phyloP scores from a whole-genome alignment of 129 eudicot species.

The Solidago caesia region DNA sequence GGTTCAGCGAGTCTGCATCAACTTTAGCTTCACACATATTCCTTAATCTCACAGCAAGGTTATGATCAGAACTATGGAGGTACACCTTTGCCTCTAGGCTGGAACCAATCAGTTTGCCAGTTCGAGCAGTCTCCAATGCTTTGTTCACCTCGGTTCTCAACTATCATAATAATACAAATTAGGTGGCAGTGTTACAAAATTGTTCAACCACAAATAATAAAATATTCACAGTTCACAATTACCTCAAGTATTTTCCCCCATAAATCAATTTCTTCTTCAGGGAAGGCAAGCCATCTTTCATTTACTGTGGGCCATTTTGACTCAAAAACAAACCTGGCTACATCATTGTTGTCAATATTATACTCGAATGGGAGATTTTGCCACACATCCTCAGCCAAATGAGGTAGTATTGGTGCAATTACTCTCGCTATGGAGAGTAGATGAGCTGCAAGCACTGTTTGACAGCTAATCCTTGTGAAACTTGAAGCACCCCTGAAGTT shows the following conservation, averaged over 20 bases:
- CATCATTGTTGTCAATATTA: constrained; percentile 40
- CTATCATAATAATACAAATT: constrained; percentile 40
- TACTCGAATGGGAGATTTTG: constrained; percentile 88
- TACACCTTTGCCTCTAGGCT: constrained; percentile 96
- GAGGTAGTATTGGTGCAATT: constrained; percentile 94
- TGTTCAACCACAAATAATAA: neutral
- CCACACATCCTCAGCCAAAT: constrained; percentile 98
- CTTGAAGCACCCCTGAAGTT: constrained; percentile 68
- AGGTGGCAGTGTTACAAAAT: neutral
- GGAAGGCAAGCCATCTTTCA: constrained; percentile 65
- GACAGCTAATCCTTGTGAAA: constrained; percentile 89
- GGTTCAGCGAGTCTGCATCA: constrained; percentile 76
- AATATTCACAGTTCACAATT: neutral
- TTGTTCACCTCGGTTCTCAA: constrained; percentile 95
- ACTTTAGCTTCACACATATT: constrained; percentile 57
- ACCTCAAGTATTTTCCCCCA: constrained; percentile 97
- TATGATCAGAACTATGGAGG: constrained; percentile 54
- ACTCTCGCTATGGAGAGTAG: constrained; percentile 68
- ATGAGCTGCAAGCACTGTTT: constrained; percentile 91
- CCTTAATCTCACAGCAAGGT: constrained; percentile 48
- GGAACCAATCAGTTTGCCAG: constrained; percentile 82
- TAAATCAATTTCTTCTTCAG: constrained; percentile 61
- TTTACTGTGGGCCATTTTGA: constrained; percentile 79
- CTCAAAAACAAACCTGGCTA: constrained; percentile 75
- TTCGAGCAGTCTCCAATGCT: constrained; percentile 78